These are phyloP conservation scores for Tremellales sp. DNA, from an alignment of 1,284 basidiomycete species.

Conservation along the genomic window DNA sequence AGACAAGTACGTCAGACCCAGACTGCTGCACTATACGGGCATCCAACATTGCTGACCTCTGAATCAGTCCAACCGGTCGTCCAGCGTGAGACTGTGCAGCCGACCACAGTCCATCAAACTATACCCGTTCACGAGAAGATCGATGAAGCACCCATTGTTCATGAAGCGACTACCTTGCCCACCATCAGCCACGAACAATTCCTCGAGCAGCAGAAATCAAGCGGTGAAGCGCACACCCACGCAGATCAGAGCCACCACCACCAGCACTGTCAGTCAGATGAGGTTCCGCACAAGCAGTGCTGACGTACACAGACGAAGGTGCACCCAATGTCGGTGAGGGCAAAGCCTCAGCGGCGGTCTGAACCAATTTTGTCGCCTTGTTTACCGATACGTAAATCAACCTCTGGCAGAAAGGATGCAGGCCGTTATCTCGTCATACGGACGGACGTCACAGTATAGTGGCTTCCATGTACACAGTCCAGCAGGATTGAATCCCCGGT, in stretches of 20 bases:
- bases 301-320: neutral
- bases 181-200: conserved; percentile 41
- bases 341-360: no score
- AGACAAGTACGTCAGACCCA: conserved; percentile 27
- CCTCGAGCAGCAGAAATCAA: conserved; percentile 32
- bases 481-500: no score
- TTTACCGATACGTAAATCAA: no score
- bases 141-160: conserved; percentile 42
- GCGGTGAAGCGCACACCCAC: conserved; percentile 20
- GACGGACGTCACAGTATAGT: no score
- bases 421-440: no score
- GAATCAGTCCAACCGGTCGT: conserved; percentile 45
- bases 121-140: conserved; percentile 43
- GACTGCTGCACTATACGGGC: neutral
- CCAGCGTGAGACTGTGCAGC: conserved; percentile 44
- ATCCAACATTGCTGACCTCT: neutral
- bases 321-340: neutral
- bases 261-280: conserved; percentile 32
- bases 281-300: neutral
- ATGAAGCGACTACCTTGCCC: conserved; percentile 39
- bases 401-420: no score
- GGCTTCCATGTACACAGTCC: no score
- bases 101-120: conserved; percentile 46
- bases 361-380: no score
- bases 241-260: conserved; percentile 37